phyloP scores from a whole-genome alignment of 2,329 filamentous ascomycete species.

The Orbilia javanica region DNA sequence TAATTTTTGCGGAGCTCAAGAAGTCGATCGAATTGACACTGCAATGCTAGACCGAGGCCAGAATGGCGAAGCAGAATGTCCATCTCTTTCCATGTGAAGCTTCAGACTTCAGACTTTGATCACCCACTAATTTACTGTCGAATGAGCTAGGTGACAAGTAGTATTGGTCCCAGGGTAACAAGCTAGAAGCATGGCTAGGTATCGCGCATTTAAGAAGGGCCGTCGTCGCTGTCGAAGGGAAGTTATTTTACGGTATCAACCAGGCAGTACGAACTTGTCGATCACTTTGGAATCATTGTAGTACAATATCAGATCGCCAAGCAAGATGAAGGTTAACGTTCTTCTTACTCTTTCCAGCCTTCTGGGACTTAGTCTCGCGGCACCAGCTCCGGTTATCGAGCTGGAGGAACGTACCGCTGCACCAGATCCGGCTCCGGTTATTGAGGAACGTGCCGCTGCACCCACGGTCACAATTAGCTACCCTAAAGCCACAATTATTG shows the following conservation, averaged over 20 bases:
- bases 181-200: not conserved
- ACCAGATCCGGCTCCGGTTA: slow-evolving; percentile 65
- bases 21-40: slow-evolving; percentile 10
- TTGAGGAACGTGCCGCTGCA: slow-evolving; percentile 67
- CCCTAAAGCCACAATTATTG: slow-evolving; percentile 70
- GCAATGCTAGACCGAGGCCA: slow-evolving; percentile 42
- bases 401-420: slow-evolving; percentile 67
- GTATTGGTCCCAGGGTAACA: not conserved
- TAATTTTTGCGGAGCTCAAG: slow-evolving; percentile 21
- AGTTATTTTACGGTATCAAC: not conserved
- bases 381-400: slow-evolving; percentile 64
- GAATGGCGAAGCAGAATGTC: not conserved
- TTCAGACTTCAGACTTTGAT: not conserved
- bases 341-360: slow-evolving; percentile 33
- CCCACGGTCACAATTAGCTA: slow-evolving; percentile 71
- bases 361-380: slow-evolving; percentile 40
- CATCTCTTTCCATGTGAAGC: slow-evolving; percentile 44
- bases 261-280: slow-evolving; percentile 6
- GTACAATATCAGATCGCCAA: slow-evolving; percentile 6
- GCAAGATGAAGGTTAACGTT: slow-evolving; percentile 53
- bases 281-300: not conserved
- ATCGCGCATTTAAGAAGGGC: slow-evolving; percentile 47
- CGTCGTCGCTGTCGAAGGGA: slow-evolving; percentile 19
- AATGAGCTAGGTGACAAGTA: not conserved
- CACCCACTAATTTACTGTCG: not conserved